Evolutionary conservation across 2,329 filamentous ascomycete genomes (phyloP).

Genomic region (Talaromyces marneffei): DNA sequence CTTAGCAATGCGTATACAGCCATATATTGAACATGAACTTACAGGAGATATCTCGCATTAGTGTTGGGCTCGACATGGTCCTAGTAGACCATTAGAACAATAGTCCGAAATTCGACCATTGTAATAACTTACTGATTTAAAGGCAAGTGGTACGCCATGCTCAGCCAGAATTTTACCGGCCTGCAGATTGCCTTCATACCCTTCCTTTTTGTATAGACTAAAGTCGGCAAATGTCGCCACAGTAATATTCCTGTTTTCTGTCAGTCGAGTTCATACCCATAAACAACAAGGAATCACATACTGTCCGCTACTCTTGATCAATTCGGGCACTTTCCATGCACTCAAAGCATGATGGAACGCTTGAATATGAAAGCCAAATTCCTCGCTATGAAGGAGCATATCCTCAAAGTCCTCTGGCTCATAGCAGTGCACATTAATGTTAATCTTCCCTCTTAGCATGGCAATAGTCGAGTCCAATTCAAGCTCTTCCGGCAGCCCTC

Average conservation of each 20-base stretch:
- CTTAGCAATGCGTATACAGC: background rate
- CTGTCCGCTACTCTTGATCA: constrained; percentile 26
- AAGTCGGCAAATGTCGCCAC: constrained; percentile 61
- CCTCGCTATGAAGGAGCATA: constrained; percentile 64
- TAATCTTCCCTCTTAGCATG: constrained; percentile 60
- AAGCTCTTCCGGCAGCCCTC: constrained; percentile 58
- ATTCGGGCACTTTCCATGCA: constrained; percentile 60
- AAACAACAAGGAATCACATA: background rate
- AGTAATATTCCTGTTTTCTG: constrained; percentile 45
- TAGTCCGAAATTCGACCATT: background rate
- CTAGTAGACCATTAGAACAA: background rate
- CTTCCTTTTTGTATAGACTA: constrained; percentile 66
- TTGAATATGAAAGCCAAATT: constrained; percentile 61
- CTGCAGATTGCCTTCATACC: constrained; percentile 59
- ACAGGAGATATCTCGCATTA: constrained; percentile 41
- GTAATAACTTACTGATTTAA: constrained; percentile 48
- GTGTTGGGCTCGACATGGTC: constrained; percentile 33
- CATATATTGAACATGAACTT: background rate
- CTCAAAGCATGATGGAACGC: constrained; percentile 67
- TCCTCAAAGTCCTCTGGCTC: constrained; percentile 63
- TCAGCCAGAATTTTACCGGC: constrained; percentile 63
- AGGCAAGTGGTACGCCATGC: constrained; percentile 61
- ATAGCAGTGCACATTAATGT: constrained; percentile 68
- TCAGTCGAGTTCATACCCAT: constrained; percentile 46
- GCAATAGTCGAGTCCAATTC: constrained; percentile 59